Conservation (phyloP, 306 rosid genomes). For the Cucumis cinereus region DNA sequence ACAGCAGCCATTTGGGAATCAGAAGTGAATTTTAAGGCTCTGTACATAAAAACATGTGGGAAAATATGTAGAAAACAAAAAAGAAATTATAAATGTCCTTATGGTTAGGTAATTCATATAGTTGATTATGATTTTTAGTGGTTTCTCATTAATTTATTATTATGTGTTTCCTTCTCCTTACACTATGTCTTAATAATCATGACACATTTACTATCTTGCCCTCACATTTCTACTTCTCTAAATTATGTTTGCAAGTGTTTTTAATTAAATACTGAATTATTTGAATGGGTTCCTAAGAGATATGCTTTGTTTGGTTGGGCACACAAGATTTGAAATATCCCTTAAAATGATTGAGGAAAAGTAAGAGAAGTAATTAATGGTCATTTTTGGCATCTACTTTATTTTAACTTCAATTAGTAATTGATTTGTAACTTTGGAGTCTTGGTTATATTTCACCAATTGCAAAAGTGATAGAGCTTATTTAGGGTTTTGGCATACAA, state of each 20-base stretch:
- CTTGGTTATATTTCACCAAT: neutral
- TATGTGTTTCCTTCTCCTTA: too few relatives aligned
- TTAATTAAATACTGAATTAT: neutral
- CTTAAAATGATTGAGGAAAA: neutral
- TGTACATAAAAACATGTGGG: neutral
- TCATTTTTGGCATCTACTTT: neutral
- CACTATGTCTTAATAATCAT: too few relatives aligned
- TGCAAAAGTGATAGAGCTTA: neutral
- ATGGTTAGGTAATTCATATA: neutral
- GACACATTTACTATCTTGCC: too few relatives aligned
- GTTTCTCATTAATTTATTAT: neutral
- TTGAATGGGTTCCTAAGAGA: neutral
- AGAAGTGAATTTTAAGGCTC: neutral
- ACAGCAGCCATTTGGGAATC: neutral
- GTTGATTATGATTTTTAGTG: neutral
- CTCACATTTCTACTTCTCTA: too few relatives aligned
- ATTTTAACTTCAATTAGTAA: neutral
- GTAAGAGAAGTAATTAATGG: neutral
- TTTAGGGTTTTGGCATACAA: neutral
- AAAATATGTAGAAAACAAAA: neutral
- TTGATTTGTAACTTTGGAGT: neutral
- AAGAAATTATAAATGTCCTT: neutral
- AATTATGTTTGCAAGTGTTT: too few relatives aligned
- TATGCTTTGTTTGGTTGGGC: neutral
- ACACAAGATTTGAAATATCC: neutral